Conservation (phyloP, 306 rosid genomes). For the Prosopis cineraria region DNA sequence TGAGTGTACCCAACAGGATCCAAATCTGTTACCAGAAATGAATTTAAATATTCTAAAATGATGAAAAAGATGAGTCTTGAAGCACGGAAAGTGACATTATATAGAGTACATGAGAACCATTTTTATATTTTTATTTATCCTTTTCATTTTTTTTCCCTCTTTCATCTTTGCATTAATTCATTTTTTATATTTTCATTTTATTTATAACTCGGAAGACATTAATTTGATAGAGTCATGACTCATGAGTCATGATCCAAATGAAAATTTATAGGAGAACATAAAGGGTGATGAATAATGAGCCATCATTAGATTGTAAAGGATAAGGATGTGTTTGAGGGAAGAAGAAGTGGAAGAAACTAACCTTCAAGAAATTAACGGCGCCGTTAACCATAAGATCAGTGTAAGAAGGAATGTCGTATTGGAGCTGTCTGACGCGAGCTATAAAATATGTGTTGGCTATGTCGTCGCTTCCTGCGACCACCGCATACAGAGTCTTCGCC, state of each 20-base stretch:
- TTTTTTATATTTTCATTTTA: too few relatives aligned
- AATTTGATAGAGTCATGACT: too few relatives aligned
- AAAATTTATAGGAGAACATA: too few relatives aligned
- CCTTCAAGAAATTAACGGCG: constrained; percentile 59
- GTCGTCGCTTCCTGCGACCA: constrained; percentile 82
- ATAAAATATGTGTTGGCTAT: constrained; percentile 73
- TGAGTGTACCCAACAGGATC: too few relatives aligned
- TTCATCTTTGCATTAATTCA: not conserved
- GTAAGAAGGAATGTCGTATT: constrained; percentile 64
- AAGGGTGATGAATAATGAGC: not conserved
- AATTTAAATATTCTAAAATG: not conserved
- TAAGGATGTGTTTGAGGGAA: not conserved
- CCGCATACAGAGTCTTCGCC: constrained; percentile 42
- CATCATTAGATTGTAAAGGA: too few relatives aligned
- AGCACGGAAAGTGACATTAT: not conserved
- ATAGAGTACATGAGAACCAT: not conserved
- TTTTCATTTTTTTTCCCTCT: not conserved
- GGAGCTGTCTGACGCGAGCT: constrained; percentile 38
- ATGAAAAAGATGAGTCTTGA: not conserved
- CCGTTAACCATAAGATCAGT: constrained; percentile 57
- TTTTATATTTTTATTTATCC: not conserved
- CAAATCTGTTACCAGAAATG: too few relatives aligned
- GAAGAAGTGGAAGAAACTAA: not conserved
- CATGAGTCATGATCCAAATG: too few relatives aligned
- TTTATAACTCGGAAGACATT: not conserved